A percentile compares a stretch with the other conserved stretches of the same genome.
phyloP scores from a whole-genome alignment of 441 rosid genomes.

The Gossypium schwendimanii region DNA sequence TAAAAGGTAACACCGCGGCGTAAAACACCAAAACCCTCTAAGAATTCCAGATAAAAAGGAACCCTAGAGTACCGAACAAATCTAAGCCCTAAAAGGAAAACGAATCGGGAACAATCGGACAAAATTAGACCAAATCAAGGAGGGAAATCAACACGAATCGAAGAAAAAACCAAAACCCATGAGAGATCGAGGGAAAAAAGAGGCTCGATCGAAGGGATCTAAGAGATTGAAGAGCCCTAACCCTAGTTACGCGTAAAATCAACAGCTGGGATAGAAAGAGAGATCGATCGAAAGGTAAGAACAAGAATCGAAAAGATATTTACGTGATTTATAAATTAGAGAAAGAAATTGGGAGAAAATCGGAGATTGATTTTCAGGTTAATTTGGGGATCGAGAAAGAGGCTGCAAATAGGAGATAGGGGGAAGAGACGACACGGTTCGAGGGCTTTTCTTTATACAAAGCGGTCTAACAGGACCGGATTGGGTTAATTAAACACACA shows the following conservation, averaged over 20 bases:
- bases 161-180: neutral
- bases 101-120: slow-evolving; percentile 13
- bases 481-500: slow-evolving; percentile 24
- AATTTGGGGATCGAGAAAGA: slow-evolving; percentile 12
- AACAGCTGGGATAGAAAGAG: neutral
- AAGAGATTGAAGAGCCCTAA: slow-evolving; percentile 31
- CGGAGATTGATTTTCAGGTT: slow-evolving; percentile 15
- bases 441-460: slow-evolving; percentile 33
- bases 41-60: slow-evolving; percentile 25
- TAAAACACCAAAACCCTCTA: slow-evolving; percentile 29
- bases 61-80: slow-evolving; percentile 17
- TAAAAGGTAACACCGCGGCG: neutral
- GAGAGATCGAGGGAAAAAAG: slow-evolving; percentile 10
- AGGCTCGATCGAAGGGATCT: slow-evolving; percentile 14
- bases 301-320: slow-evolving; percentile 15
- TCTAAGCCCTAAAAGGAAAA: slow-evolving; percentile 23
- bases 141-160: neutral
- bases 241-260: slow-evolving; percentile 28
- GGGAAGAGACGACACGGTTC: slow-evolving; percentile 28
- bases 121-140: slow-evolving; percentile 22
- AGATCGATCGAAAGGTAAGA: slow-evolving; percentile 17
- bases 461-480: slow-evolving; percentile 35
- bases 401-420: slow-evolving; percentile 17
- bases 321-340: slow-evolving; percentile 25
- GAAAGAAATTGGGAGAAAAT: slow-evolving; percentile 16